Conservation (phyloP, 169 alveolate species). For the Besnoitia besnoiti region DNA sequence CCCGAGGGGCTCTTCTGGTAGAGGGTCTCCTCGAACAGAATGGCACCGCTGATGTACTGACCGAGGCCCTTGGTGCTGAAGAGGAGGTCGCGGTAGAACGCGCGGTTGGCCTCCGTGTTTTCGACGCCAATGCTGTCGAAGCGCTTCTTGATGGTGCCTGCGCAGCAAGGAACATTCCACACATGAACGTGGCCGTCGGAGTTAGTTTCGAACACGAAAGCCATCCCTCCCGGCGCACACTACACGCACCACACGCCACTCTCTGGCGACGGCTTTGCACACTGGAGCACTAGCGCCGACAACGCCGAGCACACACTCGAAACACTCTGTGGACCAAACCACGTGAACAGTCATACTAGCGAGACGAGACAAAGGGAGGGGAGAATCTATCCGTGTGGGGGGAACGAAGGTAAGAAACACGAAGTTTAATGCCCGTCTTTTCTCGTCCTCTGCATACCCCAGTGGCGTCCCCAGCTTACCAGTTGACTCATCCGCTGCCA, state of each 20-base stretch:
- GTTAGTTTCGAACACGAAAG: not conserved
- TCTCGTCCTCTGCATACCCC: too few species aligned
- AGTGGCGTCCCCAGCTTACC: conserved; percentile 91
- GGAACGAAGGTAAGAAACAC: too few species aligned
- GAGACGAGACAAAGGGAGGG: too few species aligned
- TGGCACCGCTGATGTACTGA: conserved; percentile 97
- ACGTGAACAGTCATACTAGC: too few species aligned
- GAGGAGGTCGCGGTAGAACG: conserved; percentile 94
- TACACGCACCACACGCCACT: not conserved
- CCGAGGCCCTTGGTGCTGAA: conserved; percentile 92
- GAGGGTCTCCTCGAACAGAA: conserved; percentile 97
- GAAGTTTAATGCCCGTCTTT: too few species aligned
- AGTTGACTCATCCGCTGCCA: conserved; percentile 99
- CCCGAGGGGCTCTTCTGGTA: conserved; percentile 91
- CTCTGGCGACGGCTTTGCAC: too few species aligned
- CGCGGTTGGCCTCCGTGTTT: conserved; percentile 95
- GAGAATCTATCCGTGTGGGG: too few species aligned
- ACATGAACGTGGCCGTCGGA: not conserved
- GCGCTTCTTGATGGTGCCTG: conserved; percentile 94
- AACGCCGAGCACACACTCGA: too few species aligned
- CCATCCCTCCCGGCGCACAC: not conserved
- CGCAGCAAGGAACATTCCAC: not conserved
- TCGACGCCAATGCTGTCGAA: conserved; percentile 91
- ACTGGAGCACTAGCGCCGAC: too few species aligned
- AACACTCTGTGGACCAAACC: too few species aligned